These are phyloP conservation scores for Yamadazyma nakazawae DNA, from an alignment of 805 yeast species.

Conservation along the genomic window DNA sequence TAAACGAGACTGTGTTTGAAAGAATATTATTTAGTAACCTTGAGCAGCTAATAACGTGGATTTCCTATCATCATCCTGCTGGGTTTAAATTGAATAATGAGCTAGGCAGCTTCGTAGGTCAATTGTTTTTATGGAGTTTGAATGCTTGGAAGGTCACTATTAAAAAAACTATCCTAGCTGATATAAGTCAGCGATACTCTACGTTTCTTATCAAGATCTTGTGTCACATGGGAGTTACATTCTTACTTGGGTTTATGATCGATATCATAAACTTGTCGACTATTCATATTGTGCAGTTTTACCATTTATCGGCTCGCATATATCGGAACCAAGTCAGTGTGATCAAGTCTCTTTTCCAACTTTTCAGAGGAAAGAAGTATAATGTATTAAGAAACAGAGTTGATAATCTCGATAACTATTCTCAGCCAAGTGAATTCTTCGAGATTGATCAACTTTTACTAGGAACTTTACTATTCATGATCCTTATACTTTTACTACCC, in stretches of 20 bases:
- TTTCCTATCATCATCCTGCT: conserved; percentile 80
- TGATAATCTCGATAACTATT: conserved; percentile 61
- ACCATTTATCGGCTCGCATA: conserved; percentile 72
- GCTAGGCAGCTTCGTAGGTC: conserved; percentile 81
- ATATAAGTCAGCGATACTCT: background rate
- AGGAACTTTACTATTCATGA: conserved; percentile 86
- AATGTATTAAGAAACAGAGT: conserved; percentile 81
- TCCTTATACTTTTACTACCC: conserved; percentile 74
- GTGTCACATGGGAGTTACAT: conserved; percentile 57
- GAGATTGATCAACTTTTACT: conserved; percentile 81
- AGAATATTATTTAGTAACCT: conserved; percentile 44
- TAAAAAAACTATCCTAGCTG: background rate
- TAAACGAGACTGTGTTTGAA: conserved; percentile 32
- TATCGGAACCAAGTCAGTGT: conserved; percentile 72
- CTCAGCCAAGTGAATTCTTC: conserved; percentile 39
- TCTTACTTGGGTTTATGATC: conserved; percentile 60
- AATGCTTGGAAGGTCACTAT: conserved; percentile 51
- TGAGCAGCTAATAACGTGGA: conserved; percentile 56
- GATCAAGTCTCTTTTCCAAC: conserved; percentile 69
- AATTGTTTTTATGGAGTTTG: conserved; percentile 80
- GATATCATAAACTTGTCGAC: conserved; percentile 65
- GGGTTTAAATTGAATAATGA: conserved; percentile 91
- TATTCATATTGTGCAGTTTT: conserved; percentile 73
- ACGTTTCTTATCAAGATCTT: conserved; percentile 14
- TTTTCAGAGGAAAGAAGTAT: conserved; percentile 86